A percentile compares a stretch with the other conserved stretches of the same genome.
phyloP scores from a whole-genome alignment of 352 stramenopile genomes.

The Phytophthora lateralis region DNA sequence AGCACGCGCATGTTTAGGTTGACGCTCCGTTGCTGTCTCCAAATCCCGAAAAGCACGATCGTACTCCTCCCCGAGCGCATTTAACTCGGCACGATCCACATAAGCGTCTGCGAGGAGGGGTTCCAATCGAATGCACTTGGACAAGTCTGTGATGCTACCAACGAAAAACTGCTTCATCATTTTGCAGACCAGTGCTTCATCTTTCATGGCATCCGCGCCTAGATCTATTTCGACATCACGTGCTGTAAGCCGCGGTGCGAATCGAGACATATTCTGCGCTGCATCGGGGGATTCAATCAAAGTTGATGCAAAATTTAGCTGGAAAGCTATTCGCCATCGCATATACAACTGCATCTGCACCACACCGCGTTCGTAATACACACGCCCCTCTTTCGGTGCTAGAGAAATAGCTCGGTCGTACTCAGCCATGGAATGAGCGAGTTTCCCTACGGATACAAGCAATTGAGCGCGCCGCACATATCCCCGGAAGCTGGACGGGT shows the following conservation, averaged over 20 bases:
- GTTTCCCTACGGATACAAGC: conserved; percentile 53
- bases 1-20: conserved; percentile 56
- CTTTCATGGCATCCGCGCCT: conserved; percentile 50
- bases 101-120: conserved; percentile 60
- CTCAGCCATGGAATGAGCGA: conserved; percentile 54
- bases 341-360: conserved; percentile 77
- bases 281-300: neutral
- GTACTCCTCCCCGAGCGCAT: conserved; percentile 66
- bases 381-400: conserved; percentile 57
- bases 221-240: conserved; percentile 59
- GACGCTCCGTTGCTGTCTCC: conserved; percentile 50
- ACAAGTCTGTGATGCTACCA: conserved; percentile 63
- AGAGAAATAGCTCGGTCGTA: conserved; percentile 70
- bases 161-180: conserved; percentile 61
- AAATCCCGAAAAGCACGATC: conserved; percentile 68
- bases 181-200: conserved; percentile 46
- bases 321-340: conserved; percentile 59
- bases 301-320: conserved; percentile 44
- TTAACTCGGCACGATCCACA: conserved; percentile 72
- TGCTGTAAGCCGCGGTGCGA: conserved; percentile 43
- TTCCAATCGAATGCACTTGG: conserved; percentile 67
- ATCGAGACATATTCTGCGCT: conserved; percentile 15
- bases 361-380: conserved; percentile 79
- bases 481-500: conserved; percentile 63
- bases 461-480: conserved; percentile 75